A percentile compares a stretch with the other conserved stretches of the same genome.
phyloP scores from a whole-genome alignment of 2,329 filamentous ascomycete genomes.

The Cladosporium sp. region DNA sequence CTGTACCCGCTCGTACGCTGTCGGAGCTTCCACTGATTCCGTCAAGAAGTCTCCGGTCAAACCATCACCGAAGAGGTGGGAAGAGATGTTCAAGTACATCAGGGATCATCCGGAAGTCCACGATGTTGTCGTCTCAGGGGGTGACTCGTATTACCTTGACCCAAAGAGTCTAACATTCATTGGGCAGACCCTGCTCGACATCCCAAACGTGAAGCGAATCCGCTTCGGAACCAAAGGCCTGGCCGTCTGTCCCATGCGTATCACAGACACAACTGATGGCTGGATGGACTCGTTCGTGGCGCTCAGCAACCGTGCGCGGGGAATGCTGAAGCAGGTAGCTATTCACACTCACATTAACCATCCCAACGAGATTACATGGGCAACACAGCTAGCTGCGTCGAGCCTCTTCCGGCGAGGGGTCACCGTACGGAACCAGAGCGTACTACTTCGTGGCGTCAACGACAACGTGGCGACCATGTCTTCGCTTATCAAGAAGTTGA shows the following conservation, averaged over 20 bases:
- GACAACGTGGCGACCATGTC: slow-evolving; percentile 52
- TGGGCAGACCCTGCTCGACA: slow-evolving; percentile 51
- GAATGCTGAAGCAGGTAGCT: slow-evolving; percentile 48
- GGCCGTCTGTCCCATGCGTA: slow-evolving; percentile 53
- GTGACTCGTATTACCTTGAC: slow-evolving; percentile 56
- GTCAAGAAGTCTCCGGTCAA: slow-evolving; percentile 35
- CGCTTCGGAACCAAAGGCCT: slow-evolving; percentile 60
- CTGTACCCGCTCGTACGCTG: slow-evolving; percentile 57
- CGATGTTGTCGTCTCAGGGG: slow-evolving; percentile 60
- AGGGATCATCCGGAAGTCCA: slow-evolving; percentile 45
- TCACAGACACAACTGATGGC: slow-evolving; percentile 48
- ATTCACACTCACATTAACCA: slow-evolving; percentile 65
- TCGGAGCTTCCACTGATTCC: slow-evolving; percentile 52
- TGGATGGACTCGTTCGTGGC: slow-evolving; percentile 52
- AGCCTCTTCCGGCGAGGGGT: slow-evolving; percentile 49
- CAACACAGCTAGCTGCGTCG: slow-evolving; percentile 49
- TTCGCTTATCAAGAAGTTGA: slow-evolving; percentile 49
- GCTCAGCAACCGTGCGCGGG: slow-evolving; percentile 47
- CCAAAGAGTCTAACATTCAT: slow-evolving; percentile 51
- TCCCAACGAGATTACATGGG: slow-evolving; percentile 58
- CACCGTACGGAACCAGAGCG: slow-evolving; percentile 56
- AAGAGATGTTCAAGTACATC: slow-evolving; percentile 55
- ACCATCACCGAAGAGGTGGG: slow-evolving; percentile 46
- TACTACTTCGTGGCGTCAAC: slow-evolving; percentile 56
- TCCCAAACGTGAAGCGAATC: slow-evolving; percentile 55